Evolutionary conservation across 1,284 basidiomycete genomes (phyloP), one percentile per base, ranked within the genome.

Genomic region (Austroboletus rostrupii): DNA sequence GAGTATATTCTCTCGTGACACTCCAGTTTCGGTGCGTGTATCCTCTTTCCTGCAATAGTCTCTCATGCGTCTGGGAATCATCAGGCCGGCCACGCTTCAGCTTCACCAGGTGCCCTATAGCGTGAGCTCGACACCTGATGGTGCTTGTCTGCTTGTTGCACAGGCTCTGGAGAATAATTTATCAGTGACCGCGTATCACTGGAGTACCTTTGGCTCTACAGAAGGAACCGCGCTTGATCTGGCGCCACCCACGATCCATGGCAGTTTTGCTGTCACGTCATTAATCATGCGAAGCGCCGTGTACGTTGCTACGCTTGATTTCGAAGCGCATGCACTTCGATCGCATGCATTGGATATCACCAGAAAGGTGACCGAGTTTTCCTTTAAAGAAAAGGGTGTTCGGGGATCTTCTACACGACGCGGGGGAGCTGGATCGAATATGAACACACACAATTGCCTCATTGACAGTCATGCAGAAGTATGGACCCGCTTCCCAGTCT

Each of bases 401-500:
- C 56, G 50, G 2, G 31, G 45, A 1, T 50, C 52, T 2, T 58
- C 57, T 20, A 51, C 47, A 2, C 54, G 56, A 6, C 53, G 65
- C 57, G 41, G 67, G 3, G 52, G 53, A 6, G 45, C 43, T 2
- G 16, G 31, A 13, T 10, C 35, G 1, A 44, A 21, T 12, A 46
- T 26, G 2, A 41, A 47, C 0, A 51, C 58, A 5, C 73, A 80
- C 54, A 83, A 83, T 47, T 74, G 68, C 42, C 63, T 84, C 9
- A 62, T 84, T 8, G 78, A 82, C 50, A 81, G 79, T 47, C 75
- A 81, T 49, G 58, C 71, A 0, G 81, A 84, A n/a, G 75, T 82
- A 39, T 84, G 81, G 81, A 78, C 74, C 3, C 76, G 80, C 3
- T 84, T 80, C 57, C 81, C 83, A 0, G 80, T 84, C 10, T 57